A percentile compares a stretch with the other conserved stretches of the same genome.
These are phyloP conservation scores for Berkeleyomyces basicola DNA, from an alignment of 2,329 filamentous ascomycete genomes.

Conservation along the genomic window DNA sequence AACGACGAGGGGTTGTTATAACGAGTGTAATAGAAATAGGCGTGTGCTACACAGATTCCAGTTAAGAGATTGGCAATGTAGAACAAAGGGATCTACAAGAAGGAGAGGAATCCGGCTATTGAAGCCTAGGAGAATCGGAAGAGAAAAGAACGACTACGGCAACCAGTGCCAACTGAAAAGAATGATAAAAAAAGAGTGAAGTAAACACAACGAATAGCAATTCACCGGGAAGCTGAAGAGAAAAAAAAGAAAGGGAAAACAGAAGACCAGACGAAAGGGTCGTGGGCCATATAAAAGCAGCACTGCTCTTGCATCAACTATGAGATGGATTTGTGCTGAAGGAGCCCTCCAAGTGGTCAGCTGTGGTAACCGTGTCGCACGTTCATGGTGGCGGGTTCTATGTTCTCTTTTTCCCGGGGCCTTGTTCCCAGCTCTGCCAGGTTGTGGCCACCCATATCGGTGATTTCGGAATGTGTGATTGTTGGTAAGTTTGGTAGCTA, in stretches of 20 bases:
- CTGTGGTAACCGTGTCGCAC: not conserved
- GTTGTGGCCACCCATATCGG: not conserved
- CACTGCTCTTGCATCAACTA: not conserved
- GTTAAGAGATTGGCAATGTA: not conserved
- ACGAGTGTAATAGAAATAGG: not conserved
- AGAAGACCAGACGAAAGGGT: not conserved
- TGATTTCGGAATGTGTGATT: not conserved
- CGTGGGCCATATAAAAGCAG: not conserved
- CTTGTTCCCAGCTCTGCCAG: not conserved
- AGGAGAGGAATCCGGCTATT: not conserved
- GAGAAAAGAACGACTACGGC: constrained; percentile 8
- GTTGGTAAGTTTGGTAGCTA: not conserved
- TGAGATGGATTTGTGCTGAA: not conserved
- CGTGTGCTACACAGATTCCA: not conserved
- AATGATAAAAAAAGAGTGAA: constrained; percentile 3
- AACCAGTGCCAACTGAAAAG: constrained; percentile 9
- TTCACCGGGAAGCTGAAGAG: constrained; percentile 8
- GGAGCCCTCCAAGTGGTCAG: not conserved
- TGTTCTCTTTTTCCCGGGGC: not conserved
- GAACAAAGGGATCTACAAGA: not conserved
- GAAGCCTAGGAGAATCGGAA: not conserved
- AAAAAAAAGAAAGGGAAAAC: not conserved
- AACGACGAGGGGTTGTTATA: not conserved
- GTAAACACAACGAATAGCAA: not conserved
- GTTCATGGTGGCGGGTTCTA: not conserved